A percentile compares a stretch with the other conserved stretches of the same genome.
These are phyloP conservation scores for Tuber umbilicatum DNA, from an alignment of 495 filamentous ascomycete genomes.

Conservation along the genomic window DNA sequence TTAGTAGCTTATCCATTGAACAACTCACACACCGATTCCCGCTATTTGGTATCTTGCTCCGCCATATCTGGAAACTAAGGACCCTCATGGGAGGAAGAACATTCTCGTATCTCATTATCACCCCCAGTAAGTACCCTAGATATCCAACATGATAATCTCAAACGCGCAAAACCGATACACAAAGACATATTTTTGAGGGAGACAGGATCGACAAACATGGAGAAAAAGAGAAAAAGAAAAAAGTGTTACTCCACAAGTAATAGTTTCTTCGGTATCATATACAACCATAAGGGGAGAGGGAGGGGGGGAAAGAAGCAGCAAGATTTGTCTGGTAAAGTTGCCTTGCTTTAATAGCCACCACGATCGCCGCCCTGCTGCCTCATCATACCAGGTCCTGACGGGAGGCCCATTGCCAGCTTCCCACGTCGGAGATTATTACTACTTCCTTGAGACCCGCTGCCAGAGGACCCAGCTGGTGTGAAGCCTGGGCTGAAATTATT, in stretches of 20 bases:
- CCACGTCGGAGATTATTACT: conserved; percentile 10
- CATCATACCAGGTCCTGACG: conserved; percentile 47
- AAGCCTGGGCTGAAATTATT: conserved; percentile 48
- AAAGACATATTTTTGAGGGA: neutral
- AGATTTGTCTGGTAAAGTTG: neutral
- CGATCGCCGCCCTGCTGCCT: conserved; percentile 14
- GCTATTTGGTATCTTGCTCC: neutral
- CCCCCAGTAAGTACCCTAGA: neutral
- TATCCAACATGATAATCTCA: neutral
- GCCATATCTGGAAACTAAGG: neutral
- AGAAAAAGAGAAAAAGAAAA: neutral
- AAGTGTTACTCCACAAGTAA: neutral
- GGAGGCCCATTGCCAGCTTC: conserved; percentile 44
- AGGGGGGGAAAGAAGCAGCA: neutral
- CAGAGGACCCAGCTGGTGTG: conserved; percentile 45
- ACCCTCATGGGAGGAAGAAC: neutral
- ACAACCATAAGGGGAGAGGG: neutral
- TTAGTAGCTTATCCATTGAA: neutral
- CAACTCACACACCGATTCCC: neutral
- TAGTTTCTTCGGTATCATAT: conserved; percentile 2
- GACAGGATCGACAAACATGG: neutral
- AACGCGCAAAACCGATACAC: neutral
- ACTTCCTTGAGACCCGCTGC: conserved; percentile 16
- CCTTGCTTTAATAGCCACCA: conserved; percentile 18
- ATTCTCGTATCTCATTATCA: neutral